These are phyloP conservation scores for Boletus vermiculosoides DNA, from an alignment of 768 basidiomycete species.

Conservation along the genomic window DNA sequence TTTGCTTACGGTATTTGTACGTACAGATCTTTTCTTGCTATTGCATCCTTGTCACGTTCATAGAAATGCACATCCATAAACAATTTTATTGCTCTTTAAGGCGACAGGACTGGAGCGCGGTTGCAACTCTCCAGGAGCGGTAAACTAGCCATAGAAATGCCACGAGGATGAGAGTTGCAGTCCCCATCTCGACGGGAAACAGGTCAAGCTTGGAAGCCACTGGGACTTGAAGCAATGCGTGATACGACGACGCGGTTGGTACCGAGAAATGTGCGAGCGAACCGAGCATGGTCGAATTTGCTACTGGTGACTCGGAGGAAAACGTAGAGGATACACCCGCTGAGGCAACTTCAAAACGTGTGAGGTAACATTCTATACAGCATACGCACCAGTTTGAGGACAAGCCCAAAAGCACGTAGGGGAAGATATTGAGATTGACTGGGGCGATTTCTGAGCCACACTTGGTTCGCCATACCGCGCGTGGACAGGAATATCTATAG, in stretches of 20 bases:
- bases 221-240: slow-evolving; percentile 28
- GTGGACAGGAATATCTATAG: slow-evolving; percentile 43
- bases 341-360: slow-evolving; percentile 8
- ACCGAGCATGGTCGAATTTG: slow-evolving; percentile 24
- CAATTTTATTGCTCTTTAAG: slow-evolving; percentile 26
- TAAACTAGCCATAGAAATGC: slow-evolving; percentile 37
- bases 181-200: slow-evolving; percentile 37
- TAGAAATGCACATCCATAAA: slow-evolving; percentile 6
- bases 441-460: slow-evolving; percentile 8
- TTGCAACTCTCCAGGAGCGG: slow-evolving; percentile 27
- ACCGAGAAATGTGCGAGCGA: slow-evolving; percentile 18
- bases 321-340: slow-evolving; percentile 1
- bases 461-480: slow-evolving; percentile 40
- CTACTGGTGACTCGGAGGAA: slow-evolving; percentile 20
- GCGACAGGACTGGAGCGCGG: slow-evolving; percentile 16
- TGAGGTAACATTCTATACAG: neutral
- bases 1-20: slow-evolving; percentile 30
- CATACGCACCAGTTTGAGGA: slow-evolving; percentile 22
- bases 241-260: slow-evolving; percentile 6
- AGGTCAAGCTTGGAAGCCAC: slow-evolving; percentile 34
- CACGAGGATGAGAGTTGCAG: slow-evolving; percentile 29
- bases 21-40: slow-evolving; percentile 31
- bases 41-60: slow-evolving; percentile 15
- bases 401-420: slow-evolving; percentile 37
- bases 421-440: slow-evolving; percentile 23